Base-by-base conservation (phyloP, 306 rosid genomes). In the Fagus crenata region DNA sequence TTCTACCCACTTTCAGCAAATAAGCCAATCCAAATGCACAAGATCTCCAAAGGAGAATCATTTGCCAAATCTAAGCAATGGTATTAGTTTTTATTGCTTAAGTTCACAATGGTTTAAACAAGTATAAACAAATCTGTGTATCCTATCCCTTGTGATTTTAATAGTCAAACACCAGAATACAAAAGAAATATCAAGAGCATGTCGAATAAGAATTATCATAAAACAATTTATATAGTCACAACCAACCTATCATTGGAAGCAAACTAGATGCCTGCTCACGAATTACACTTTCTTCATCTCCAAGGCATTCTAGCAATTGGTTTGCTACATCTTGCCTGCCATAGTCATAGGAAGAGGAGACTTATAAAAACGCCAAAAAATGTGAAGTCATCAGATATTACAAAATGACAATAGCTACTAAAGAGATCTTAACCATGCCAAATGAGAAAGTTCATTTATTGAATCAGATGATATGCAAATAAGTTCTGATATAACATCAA, bases 401-500 rank as follows among this genome's bases (percentile, higher is more conserved):
- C 14, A 11, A 73, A 77, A 75, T 46, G 49, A 53, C 1, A 18
- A 65, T 7, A 79, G 80, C 63, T 7, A 63, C 71, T 40, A 40
- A 75, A 43, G 73, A 42, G 81, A 54, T 75, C 86, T 32, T 15
- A 68, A 92, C 98, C 97, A 80, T 74, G 88, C 74, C 81, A 85
- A 77, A 77, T 51, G 80, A 79, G 89, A 61, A 79, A 81, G 85
- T 70, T 40, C 71, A 67, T 60, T 75, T 18, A 79, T 72, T 79
- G 89, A 77, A 74, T 83, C 83, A 54, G 87, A 81, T 46, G 89
- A 83, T 72, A 80, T 74, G 75, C 74, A 84, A 77, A 94, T 71
- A 71, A 92, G 80, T 78, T 90, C 92, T 72, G 92, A 86, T 75
- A 92, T 73, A 81, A 94, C 96, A 78, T 90, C 95, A 84, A 94